A percentile compares a stretch with the other conserved stretches of the same genome.
phyloP scores from a whole-genome alignment of 2,329 filamentous ascomycete species.

The Thielaviopsis populi region DNA sequence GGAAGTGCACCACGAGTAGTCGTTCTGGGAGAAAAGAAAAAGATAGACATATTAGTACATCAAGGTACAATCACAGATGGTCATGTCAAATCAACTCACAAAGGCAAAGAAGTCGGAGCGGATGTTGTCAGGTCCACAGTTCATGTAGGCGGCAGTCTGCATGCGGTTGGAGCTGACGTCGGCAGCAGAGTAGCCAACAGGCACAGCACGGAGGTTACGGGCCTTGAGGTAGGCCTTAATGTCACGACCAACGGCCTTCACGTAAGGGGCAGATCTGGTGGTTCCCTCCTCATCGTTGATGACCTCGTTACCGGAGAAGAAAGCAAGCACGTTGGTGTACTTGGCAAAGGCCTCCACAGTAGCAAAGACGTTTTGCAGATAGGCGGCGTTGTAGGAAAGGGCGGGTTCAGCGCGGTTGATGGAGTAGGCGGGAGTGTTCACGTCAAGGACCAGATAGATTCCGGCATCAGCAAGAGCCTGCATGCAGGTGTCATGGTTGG shows the following conservation, averaged over 20 bases:
- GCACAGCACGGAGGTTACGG: conserved; percentile 47
- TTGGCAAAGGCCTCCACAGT: conserved; percentile 71
- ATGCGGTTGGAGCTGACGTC: conserved; percentile 75
- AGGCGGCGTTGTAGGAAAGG: conserved; percentile 70
- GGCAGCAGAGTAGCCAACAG: conserved; percentile 64
- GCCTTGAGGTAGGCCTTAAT: conserved; percentile 54
- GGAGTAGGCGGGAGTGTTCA: conserved; percentile 81
- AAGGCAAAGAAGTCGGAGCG: conserved; percentile 81
- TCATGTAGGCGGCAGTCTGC: conserved; percentile 83
- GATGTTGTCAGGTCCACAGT: conserved; percentile 72
- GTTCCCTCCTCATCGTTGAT: conserved; percentile 52
- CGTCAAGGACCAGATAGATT: conserved; percentile 83
- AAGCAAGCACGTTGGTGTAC: conserved; percentile 76
- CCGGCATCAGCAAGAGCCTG: conserved; percentile 60
- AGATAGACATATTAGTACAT: conserved; percentile 15
- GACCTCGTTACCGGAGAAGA: conserved; percentile 72
- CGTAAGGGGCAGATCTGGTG: conserved; percentile 52
- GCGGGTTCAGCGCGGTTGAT: conserved; percentile 57
- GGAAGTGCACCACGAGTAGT: conserved; percentile 75
- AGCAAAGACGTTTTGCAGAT: conserved; percentile 72
- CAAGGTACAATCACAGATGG: conserved; percentile 21
- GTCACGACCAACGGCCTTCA: conserved; percentile 67
- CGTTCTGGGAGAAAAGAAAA: conserved; percentile 35
- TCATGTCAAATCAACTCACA: conserved; percentile 18
- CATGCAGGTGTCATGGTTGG: conserved; percentile 77